These are phyloP conservation scores for Xerocomellus chrysenteron DNA, from an alignment of 768 basidiomycete genomes.

Conservation along the genomic window DNA sequence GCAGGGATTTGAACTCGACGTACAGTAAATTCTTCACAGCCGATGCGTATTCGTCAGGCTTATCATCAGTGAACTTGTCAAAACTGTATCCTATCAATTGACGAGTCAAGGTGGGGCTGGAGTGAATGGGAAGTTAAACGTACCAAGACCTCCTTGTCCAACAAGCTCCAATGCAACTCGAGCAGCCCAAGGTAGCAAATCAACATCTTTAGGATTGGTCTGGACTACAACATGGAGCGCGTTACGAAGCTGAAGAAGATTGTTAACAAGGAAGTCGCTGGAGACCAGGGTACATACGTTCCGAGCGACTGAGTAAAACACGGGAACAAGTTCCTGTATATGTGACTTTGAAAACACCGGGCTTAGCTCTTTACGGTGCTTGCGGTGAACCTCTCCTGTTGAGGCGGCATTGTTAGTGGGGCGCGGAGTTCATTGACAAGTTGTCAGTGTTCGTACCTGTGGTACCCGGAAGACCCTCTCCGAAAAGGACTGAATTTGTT, in stretches of 20 bases:
- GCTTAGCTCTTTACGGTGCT: neutral
- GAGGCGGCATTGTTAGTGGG: neutral
- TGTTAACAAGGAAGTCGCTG: neutral
- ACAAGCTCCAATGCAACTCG: constrained; percentile 1
- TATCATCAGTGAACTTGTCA: constrained; percentile 2
- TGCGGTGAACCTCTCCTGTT: constrained; percentile 2
- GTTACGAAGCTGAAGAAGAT: neutral
- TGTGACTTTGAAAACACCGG: constrained; percentile 2
- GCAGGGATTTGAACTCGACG: neutral
- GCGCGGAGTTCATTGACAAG: neutral
- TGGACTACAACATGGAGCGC: neutral
- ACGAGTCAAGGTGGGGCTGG: neutral
- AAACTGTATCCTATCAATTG: constrained; percentile 1
- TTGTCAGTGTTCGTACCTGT: neutral
- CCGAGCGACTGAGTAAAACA: constrained; percentile 1
- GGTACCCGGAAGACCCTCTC: constrained; percentile 1
- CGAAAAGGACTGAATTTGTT: neutral
- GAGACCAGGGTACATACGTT: neutral
- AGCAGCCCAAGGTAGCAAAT: constrained; percentile 4
- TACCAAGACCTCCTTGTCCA: constrained; percentile 3
- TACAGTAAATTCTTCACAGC: constrained; percentile 3
- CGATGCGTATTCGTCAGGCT: neutral
- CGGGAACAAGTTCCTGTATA: neutral
- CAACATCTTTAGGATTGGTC: neutral
- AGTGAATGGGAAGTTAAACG: neutral